A percentile compares a stretch with the other conserved stretches of the same genome.
Conservation (phyloP, 2,329 filamentous ascomycete species). For the Alternaria consortialis region DNA sequence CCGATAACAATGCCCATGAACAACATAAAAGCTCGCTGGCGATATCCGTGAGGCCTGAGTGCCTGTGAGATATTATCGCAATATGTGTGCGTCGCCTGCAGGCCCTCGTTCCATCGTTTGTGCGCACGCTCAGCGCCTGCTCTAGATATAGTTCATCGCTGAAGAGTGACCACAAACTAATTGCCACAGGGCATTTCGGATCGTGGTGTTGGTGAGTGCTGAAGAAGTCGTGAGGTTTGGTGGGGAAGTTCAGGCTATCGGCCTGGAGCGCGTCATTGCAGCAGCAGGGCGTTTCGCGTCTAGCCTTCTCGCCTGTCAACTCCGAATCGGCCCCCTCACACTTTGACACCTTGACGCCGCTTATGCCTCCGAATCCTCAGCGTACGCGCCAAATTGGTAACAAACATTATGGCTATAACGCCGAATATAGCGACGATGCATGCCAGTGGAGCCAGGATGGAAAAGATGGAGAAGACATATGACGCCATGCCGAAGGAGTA, state of each 20-base stretch:
- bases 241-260: not conserved
- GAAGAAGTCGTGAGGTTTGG: not conserved
- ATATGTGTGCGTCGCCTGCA: not conserved
- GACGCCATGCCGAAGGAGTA: constrained; percentile 33
- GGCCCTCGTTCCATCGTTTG: not conserved
- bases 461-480: constrained; percentile 33
- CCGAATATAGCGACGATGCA: constrained; percentile 23
- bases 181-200: not conserved
- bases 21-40: not conserved
- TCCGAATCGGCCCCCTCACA: constrained; percentile 13
- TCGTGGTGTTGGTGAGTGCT: not conserved
- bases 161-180: not conserved
- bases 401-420: constrained; percentile 23
- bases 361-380: constrained; percentile 24
- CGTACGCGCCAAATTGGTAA: constrained; percentile 25
- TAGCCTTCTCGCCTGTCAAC: not conserved
- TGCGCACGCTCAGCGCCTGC: not conserved
- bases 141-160: not conserved
- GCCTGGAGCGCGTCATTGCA: not conserved
- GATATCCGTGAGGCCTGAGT: not conserved
- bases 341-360: constrained; percentile 23
- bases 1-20: not conserved
- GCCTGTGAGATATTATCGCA: not conserved
- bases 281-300: not conserved
- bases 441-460: constrained; percentile 31